These are phyloP conservation scores for Blastobotrys parvus DNA, from an alignment of 805 yeast genomes.

Conservation along the genomic window DNA sequence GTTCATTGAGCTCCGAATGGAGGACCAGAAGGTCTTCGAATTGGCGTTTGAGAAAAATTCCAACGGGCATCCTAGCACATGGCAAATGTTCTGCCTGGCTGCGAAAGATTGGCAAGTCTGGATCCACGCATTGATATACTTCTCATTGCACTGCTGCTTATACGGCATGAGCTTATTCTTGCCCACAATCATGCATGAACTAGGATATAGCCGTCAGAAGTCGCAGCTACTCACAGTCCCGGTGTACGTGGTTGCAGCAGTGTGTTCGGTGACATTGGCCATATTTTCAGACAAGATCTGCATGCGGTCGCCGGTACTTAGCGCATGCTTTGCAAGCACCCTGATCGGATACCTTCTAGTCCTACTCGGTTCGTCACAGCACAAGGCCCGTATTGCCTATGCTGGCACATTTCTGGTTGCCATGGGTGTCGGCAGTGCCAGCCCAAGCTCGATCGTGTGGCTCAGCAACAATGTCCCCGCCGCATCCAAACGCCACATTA, in stretches of 20 bases:
- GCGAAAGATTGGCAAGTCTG: constrained; percentile 1
- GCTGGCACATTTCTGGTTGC: constrained; percentile 7
- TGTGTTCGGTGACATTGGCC: constrained; percentile 32
- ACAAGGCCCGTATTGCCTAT: constrained; percentile 1
- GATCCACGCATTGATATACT: neutral
- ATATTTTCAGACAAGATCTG: constrained; percentile 1
- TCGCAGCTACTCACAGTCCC: constrained; percentile 41
- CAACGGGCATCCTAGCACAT: constrained; percentile 1
- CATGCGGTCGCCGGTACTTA: neutral
- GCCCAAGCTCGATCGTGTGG: constrained; percentile 37
- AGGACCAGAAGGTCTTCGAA: neutral
- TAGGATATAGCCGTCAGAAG: constrained; percentile 35
- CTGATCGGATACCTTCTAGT: neutral
- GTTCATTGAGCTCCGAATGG: neutral
- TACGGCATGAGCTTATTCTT: constrained; percentile 39
- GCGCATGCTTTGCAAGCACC: neutral
- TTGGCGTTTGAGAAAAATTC: neutral
- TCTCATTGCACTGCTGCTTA: constrained; percentile 21
- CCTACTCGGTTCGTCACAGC: neutral
- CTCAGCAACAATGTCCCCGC: constrained; percentile 35
- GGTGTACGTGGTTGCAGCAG: constrained; percentile 38
- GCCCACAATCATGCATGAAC: constrained; percentile 36
- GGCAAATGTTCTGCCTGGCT: neutral
- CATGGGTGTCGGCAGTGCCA: constrained; percentile 27
- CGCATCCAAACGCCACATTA: constrained; percentile 34